phyloP scores from a whole-genome alignment of 75 land plant genomes.

The Larix kaempferi region DNA sequence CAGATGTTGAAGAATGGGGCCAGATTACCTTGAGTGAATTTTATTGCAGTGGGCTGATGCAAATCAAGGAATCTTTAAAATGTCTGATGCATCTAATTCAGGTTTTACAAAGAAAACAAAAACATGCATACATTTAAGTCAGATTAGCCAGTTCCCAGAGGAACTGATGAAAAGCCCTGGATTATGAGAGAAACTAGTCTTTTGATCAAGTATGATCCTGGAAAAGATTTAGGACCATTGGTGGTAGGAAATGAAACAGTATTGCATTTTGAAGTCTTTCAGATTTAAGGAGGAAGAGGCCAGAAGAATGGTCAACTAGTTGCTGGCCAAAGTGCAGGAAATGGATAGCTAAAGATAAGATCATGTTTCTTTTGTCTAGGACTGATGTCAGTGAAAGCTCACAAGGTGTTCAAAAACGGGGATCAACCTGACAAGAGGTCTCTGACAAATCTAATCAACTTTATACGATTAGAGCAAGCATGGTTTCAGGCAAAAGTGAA shows the following conservation, averaged over 20 bases:
- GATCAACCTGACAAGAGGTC: conserved; percentile 27
- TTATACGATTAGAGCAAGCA: not conserved
- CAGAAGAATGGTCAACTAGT: conserved; percentile 1
- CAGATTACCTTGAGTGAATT: conserved; percentile 81
- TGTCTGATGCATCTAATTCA: conserved; percentile 36
- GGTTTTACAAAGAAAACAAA: conserved; percentile 2
- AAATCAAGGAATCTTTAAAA: conserved; percentile 58
- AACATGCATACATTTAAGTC: no score
- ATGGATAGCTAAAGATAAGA: conserved; percentile 13
- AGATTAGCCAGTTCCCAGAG: no score
- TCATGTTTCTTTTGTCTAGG: conserved; percentile 32
- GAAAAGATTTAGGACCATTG: conserved; percentile 19
- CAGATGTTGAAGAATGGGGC: conserved; percentile 99
- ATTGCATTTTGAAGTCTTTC: conserved; percentile 44
- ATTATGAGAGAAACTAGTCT: conserved; percentile 34
- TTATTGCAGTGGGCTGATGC: conserved; percentile 80
- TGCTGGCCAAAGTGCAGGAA: conserved; percentile 2
- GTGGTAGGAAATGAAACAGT: conserved; percentile 38
- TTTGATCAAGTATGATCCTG: conserved; percentile 19
- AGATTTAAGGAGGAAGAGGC: not conserved
- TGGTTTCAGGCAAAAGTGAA: not conserved
- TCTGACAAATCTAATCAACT: not conserved
- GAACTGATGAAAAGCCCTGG: conserved; percentile 23
- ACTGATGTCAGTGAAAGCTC: conserved; percentile 14
- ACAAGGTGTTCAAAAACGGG: conserved; percentile 9